Conservation (phyloP, 192 early-diverging fungal genomes). For the Backusella morwellensis region DNA sequence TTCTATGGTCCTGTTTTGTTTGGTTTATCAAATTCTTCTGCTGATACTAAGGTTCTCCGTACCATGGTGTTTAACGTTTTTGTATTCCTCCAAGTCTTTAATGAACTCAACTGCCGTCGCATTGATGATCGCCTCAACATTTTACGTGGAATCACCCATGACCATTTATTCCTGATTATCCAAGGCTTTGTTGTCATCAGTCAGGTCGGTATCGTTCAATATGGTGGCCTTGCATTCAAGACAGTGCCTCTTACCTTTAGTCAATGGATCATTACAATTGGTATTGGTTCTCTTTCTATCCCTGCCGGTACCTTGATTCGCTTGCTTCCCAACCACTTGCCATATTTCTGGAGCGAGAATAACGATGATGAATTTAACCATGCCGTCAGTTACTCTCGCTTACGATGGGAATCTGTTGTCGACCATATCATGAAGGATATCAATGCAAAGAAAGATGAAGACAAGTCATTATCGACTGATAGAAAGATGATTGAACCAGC, state of each 20-base stretch:
- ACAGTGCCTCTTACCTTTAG: constrained; percentile 56
- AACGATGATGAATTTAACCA: constrained; percentile 41
- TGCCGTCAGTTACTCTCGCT: constrained; percentile 18
- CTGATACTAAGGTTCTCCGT: constrained; percentile 50
- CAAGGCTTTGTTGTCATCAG: constrained; percentile 50
- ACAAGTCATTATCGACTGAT: background rate
- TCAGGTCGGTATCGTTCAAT: constrained; percentile 83
- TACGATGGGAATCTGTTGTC: constrained; percentile 25
- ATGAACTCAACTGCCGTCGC: constrained; percentile 88
- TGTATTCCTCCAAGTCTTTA: constrained; percentile 94
- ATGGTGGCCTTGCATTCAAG: constrained; percentile 86
- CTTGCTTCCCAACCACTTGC: constrained; percentile 55
- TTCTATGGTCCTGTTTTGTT: constrained; percentile 60
- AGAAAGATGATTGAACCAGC: background rate
- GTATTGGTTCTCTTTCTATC: constrained; percentile 75
- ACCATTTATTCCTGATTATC: constrained; percentile 79
- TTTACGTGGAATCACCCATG: constrained; percentile 75
- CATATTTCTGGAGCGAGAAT: constrained; percentile 21
- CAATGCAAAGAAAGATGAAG: background rate
- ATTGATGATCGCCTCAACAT: constrained; percentile 83
- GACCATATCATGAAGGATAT: constrained; percentile 7
- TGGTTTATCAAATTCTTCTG: constrained; percentile 39
- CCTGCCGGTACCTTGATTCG: constrained; percentile 70
- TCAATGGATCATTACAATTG: constrained; percentile 80
- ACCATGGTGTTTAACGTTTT: constrained; percentile 95